Percentiles rank a stretch among this genome's conserved stretches.
Conservation (phyloP, 768 basidiomycete species). For the Boletus reticulatus region DNA sequence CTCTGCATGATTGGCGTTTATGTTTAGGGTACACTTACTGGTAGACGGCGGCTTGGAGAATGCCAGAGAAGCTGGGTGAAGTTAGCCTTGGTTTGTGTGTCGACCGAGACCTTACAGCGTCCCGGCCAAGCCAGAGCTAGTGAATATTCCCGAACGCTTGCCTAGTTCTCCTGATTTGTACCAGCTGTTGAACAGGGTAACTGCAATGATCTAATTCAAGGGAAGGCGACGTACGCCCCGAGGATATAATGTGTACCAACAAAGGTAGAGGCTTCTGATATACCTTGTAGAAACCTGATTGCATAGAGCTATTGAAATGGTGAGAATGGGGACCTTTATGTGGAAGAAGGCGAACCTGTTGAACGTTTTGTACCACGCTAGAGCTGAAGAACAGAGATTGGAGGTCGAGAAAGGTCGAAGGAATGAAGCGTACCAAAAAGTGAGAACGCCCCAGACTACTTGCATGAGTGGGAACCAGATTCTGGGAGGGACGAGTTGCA, state of each 20-base stretch:
- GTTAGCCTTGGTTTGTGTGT: background rate
- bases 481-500: constrained; percentile 59
- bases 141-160: constrained; percentile 71
- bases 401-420: background rate
- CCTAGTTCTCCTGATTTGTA: constrained; percentile 70
- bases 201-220: background rate
- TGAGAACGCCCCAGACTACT: constrained; percentile 63
- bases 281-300: constrained; percentile 71
- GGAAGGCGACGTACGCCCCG: constrained; percentile 51
- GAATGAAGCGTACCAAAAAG: constrained; percentile 46
- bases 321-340: background rate
- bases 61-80: constrained; percentile 53
- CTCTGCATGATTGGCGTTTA: background rate
- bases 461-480: constrained; percentile 68
- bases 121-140: constrained; percentile 57
- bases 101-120: constrained; percentile 45
- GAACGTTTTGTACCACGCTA: constrained; percentile 50
- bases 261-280: constrained; percentile 74
- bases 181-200: constrained; percentile 43
- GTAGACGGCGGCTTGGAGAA: constrained; percentile 65
- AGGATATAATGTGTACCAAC: constrained; percentile 73
- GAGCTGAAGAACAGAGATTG: constrained; percentile 38
- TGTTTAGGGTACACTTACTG: constrained; percentile 35
- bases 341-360: constrained; percentile 42
- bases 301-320: constrained; percentile 49